A percentile compares a stretch with the other conserved stretches of the same genome.
phyloP scores from a whole-genome alignment of 129 eudicot genomes.

The Smallanthus sonchifolius region DNA sequence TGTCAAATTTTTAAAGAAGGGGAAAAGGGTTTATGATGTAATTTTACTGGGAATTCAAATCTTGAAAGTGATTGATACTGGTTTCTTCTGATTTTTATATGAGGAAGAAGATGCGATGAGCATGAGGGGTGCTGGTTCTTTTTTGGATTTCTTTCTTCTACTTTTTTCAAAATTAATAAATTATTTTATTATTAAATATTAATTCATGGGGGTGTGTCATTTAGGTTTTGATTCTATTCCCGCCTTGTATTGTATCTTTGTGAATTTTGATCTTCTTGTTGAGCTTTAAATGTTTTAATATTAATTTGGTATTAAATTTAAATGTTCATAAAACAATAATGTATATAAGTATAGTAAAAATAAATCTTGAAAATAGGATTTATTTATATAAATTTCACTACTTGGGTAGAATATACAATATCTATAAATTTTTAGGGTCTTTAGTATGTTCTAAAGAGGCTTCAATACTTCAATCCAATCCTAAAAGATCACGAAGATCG shows the following conservation, averaged over 20 bases:
- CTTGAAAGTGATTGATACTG: conserved; percentile 12
- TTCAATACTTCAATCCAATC: too few species aligned
- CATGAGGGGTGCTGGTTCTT: conserved; percentile 1
- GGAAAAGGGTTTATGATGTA: neutral
- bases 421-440: too few species aligned
- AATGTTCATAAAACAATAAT: too few species aligned
- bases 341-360: too few species aligned
- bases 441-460: too few species aligned
- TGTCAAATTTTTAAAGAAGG: neutral
- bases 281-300: neutral
- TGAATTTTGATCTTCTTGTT: neutral
- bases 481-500: too few species aligned
- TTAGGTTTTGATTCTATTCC: conserved; percentile 38
- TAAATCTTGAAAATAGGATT: too few species aligned
- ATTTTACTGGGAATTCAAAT: neutral
- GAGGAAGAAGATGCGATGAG: conserved; percentile 1
- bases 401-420: too few species aligned
- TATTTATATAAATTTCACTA: too few species aligned
- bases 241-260: conserved; percentile 37
- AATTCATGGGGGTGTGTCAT: neutral
- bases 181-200: neutral
- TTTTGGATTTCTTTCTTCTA: conserved; percentile 13
- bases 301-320: too few species aligned
- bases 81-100: neutral
- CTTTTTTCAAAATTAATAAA: conserved; percentile 18